Evolutionary conservation across 2,329 filamentous ascomycete genomes (phyloP), one percentile per base, ranked within the genome.

Genomic region (Aspergillus spinulosporus): DNA sequence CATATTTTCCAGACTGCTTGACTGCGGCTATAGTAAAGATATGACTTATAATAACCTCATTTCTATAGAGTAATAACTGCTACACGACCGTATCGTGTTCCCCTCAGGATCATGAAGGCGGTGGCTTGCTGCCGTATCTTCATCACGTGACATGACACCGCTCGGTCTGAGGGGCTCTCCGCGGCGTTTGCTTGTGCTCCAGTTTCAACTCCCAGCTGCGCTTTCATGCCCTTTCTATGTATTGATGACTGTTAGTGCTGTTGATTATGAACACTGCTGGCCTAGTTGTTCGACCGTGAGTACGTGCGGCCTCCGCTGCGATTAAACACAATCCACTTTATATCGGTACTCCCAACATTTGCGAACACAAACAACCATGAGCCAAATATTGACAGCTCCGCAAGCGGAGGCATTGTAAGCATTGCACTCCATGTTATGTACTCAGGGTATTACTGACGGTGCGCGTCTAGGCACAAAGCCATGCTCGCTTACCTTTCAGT

Each of bases 391-490:
- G 76, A 91, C 89, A 59, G 79, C 82, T 68, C 85, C 88, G 71
- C 91, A 95, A 80, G 90, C 90, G 62, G 90, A 94, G 77, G 90
- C 94, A 82, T 86, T 94, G 89, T 93, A 82, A 76, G 88, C 82
- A 60, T 51, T 47, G 31, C 34, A 28, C 26, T 49, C 11, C 9
- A 9, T 3, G 2, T 11, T 5, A 5, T 39, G 12, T 39, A 1
- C 36, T 5, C n/a, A 9, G 36, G 11, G 11, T 15, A 5, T 21
- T 26, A 6, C 36, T 47, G 26, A 40, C 52, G 34, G 52, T 57
- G 37, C 49, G 40, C 65, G 55, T 69, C 76, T 12, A 95, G 91
- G 70, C 90, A 97, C 81, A 96, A 96, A 79, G 90, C 92, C 62
- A 91, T 97, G 66, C 88, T 96, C 70, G 91, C 92, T 64, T 97